Conservation (phyloP, 208 protist species). For the Leishmania gerbilli region DNA sequence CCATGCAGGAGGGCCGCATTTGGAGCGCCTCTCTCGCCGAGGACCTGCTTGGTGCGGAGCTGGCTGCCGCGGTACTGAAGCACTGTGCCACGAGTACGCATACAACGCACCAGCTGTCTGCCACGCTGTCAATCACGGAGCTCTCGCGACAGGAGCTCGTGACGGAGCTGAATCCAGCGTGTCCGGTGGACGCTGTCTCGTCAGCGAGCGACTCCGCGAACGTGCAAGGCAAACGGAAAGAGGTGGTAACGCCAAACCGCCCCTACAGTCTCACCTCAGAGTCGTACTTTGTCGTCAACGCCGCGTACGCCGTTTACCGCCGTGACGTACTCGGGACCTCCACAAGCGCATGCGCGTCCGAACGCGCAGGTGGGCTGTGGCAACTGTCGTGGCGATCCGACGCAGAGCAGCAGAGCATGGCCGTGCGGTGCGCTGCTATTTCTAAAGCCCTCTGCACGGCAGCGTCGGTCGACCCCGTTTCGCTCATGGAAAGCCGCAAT, state of each 20-base stretch:
- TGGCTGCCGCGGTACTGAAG: slow-evolving; percentile 65
- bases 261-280: slow-evolving; percentile 18
- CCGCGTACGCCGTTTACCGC: slow-evolving; percentile 28
- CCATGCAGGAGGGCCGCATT: slow-evolving; percentile 50
- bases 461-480: background rate
- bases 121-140: slow-evolving; percentile 15
- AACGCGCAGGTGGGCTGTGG: slow-evolving; percentile 14
- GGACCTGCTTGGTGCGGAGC: slow-evolving; percentile 59
- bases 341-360: background rate
- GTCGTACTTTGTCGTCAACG: slow-evolving; percentile 28
- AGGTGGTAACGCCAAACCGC: background rate
- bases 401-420: background rate
- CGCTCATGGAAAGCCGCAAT: background rate
- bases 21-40: slow-evolving; percentile 77
- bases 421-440: background rate
- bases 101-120: slow-evolving; percentile 13
- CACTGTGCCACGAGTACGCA: slow-evolving; percentile 6
- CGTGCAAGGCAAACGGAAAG: background rate
- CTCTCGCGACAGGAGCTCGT: slow-evolving; percentile 16
- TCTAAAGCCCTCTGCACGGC: background rate
- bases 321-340: slow-evolving; percentile 4
- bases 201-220: background rate
- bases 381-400: slow-evolving; percentile 21
- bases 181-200: slow-evolving; percentile 10
- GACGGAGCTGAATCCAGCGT: slow-evolving; percentile 13